phyloP scores from a whole-genome alignment of 179 eudicot genomes.

The Beta macrorhiza region DNA sequence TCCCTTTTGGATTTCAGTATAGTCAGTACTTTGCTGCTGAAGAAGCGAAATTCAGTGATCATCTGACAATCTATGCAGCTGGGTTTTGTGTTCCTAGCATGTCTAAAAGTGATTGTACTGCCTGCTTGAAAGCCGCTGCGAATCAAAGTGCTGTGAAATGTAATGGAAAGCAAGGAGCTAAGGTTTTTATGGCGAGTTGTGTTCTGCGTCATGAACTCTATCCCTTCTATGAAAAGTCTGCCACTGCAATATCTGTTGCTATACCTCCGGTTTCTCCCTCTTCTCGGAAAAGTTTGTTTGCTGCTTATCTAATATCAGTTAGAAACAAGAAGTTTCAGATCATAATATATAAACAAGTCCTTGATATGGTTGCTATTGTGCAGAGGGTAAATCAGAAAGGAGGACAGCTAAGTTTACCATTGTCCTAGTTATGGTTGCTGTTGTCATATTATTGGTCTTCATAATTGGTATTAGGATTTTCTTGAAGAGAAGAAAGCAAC shows the following conservation, averaged over 20 bases:
- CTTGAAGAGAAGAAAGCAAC: slow-evolving; percentile 14
- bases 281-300: slow-evolving; percentile 1
- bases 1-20: not conserved
- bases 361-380: too few relatives aligned
- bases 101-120: not conserved
- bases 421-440: not conserved
- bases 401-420: not conserved
- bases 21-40: slow-evolving; percentile 17
- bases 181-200: slow-evolving; percentile 9
- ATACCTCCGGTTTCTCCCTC: slow-evolving; percentile 1
- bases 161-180: slow-evolving; percentile 19
- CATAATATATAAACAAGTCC: too few relatives aligned
- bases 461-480: not conserved
- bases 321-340: too few relatives aligned
- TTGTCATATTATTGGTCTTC: not conserved
- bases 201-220: slow-evolving; percentile 19
- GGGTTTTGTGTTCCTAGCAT: slow-evolving; percentile 24
- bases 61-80: slow-evolving; percentile 12
- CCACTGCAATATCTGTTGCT: not conserved
- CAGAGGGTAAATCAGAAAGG: too few relatives aligned
- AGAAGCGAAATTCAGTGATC: not conserved
- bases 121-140: slow-evolving; percentile 8
- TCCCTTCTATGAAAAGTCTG: not conserved
- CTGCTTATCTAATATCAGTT: not conserved
- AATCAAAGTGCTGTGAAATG: not conserved